Percentiles rank a stretch among this genome's conserved stretches.
These are phyloP conservation scores for Crithidia bombi DNA, from an alignment of 208 protist species.

Conservation along the genomic window DNA sequence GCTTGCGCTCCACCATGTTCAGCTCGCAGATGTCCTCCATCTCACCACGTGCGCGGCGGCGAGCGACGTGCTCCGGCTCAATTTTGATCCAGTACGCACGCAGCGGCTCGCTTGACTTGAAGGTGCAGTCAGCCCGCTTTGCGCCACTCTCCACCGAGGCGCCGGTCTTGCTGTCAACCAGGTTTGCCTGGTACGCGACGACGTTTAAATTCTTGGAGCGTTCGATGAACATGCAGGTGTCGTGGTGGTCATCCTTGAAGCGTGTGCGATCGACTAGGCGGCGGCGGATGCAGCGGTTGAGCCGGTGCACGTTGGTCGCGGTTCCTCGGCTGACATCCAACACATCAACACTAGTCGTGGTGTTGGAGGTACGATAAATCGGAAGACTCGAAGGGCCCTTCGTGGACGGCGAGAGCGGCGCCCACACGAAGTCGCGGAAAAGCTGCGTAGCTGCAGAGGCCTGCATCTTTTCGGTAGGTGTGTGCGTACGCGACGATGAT, in stretches of 20 bases:
- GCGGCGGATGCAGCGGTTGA: conserved; percentile 52
- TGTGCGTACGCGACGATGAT: neutral
- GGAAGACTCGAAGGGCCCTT: conserved; percentile 40
- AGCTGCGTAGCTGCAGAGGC: conserved; percentile 72
- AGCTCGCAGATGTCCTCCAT: conserved; percentile 63
- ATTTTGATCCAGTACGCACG: conserved; percentile 80
- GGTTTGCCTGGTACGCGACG: conserved; percentile 72
- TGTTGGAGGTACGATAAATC: conserved; percentile 60
- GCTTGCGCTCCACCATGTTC: conserved; percentile 66
- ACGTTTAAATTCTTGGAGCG: conserved; percentile 84
- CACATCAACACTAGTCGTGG: conserved; percentile 68
- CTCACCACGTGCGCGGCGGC: conserved; percentile 41
- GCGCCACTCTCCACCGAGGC: conserved; percentile 29
- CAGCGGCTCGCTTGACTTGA: conserved; percentile 60
- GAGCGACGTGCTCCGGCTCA: conserved; percentile 59
- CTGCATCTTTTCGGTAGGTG: conserved; percentile 3
- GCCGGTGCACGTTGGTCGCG: conserved; percentile 49
- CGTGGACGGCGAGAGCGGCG: conserved; percentile 17
- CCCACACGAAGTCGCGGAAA: conserved; percentile 35
- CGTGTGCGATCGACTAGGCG: conserved; percentile 47
- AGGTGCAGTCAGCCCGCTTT: conserved; percentile 19
- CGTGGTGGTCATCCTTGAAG: conserved; percentile 69
- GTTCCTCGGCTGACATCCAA: conserved; percentile 51
- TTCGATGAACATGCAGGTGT: conserved; percentile 85
- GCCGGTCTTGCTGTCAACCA: conserved; percentile 29